Evolutionary conservation across 352 stramenopile species (phyloP), one percentile per base, ranked within the genome.

Genomic region (Globisporangium barbulae): DNA sequence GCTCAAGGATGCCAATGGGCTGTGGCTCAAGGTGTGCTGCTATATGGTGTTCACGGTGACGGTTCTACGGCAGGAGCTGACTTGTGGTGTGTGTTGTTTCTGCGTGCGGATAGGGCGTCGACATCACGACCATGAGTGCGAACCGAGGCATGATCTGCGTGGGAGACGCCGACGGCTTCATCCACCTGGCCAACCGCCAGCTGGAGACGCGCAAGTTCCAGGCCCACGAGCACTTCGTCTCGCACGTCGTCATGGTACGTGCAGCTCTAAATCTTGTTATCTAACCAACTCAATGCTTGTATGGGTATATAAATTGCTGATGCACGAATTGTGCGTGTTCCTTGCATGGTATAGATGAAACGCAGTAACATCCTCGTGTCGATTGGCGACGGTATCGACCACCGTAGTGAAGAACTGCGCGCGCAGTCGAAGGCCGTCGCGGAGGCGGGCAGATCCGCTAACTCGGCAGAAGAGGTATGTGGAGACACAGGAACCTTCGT

Each of bases 351-450:
- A 30, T 70, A 95, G 84, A 93, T 95, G 81, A 90, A 95, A 54
- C 87, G 86, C 65, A 93, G 85, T 64, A 96, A 96, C 62, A 82
- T 96, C 41, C 56, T 96, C 31, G 87, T 94, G 52, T 91, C 87
- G 4, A 91, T 96, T 7, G 87, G 87, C 41, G 87, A 96, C 61
- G 87, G 87, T 30, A 93, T 94, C 17, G 87, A 96, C 33, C 87
- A 84, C 13, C 82, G 87, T 7, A 78, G 79, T n/a, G 83, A 90
- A 17, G 85, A 91, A 60, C 62, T 92, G 39, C 79, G 75, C 7
- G 81, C 86, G 68, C 79, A 92, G 68, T 93, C 87, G 50, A 92
- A 89, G 56, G 84, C 84, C 1, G 74, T 93, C 31, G 85, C 85
- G 5, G 85, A 93, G 67, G 84, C 87, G 10, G 81, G 78, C n/a